These are phyloP conservation scores for Penicillium bovifimosum DNA, from an alignment of 495 filamentous ascomycete species.

Conservation along the genomic window DNA sequence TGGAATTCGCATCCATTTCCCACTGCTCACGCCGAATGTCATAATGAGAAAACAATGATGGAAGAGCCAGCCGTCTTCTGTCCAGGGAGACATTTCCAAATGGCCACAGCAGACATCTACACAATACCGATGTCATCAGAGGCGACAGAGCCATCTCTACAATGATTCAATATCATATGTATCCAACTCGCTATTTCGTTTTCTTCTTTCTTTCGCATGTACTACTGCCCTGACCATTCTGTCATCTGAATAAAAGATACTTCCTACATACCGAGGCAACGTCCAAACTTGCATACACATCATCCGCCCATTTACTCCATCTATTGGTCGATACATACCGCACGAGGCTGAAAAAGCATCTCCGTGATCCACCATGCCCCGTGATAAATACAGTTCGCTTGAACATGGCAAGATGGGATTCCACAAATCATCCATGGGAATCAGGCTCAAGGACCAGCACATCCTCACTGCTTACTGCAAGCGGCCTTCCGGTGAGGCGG, in stretches of 20 bases:
- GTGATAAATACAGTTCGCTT: neutral
- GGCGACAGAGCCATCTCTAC: neutral
- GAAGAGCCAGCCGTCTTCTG: slow-evolving; percentile 10
- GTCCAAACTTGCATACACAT: neutral
- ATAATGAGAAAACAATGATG: slow-evolving; percentile 24
- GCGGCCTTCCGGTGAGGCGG: slow-evolving; percentile 14
- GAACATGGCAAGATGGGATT: slow-evolving; percentile 18
- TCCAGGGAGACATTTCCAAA: neutral
- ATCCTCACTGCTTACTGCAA: slow-evolving; percentile 21
- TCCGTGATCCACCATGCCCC: neutral
- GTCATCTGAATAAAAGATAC: neutral
- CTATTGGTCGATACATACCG: neutral
- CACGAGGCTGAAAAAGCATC: neutral
- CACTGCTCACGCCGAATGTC: neutral
- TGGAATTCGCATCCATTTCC: too few relatives aligned
- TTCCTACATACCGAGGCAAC: neutral
- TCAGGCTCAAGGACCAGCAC: slow-evolving; percentile 20
- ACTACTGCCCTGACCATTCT: neutral
- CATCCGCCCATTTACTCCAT: neutral
- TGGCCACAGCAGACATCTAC: neutral
- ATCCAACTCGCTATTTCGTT: neutral
- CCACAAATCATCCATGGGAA: slow-evolving; percentile 22
- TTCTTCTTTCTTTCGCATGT: neutral
- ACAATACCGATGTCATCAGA: slow-evolving; percentile 18
- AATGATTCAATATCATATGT: neutral